phyloP scores from a whole-genome alignment of 805 yeast genomes.

The Metschnikowia reukaufii region DNA sequence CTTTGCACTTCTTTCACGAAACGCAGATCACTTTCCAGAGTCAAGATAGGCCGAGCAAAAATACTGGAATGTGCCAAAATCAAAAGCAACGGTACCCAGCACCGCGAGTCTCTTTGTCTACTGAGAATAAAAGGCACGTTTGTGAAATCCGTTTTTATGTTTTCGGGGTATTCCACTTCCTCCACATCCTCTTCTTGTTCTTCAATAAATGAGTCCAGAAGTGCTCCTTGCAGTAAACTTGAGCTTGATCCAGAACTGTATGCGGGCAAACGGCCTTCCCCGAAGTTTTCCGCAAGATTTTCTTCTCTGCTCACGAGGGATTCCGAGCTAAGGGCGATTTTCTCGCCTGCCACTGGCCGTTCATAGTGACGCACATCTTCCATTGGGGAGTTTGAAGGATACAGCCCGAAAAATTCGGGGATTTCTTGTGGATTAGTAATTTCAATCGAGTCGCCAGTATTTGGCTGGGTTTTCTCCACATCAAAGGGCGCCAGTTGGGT shows the following conservation, averaged over 20 bases:
- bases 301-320: slow-evolving; percentile 7
- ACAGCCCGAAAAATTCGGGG: slow-evolving; percentile 26
- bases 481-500: slow-evolving; percentile 12
- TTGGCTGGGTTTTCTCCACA: slow-evolving; percentile 4
- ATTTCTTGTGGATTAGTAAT: slow-evolving; percentile 32
- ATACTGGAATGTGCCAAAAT: slow-evolving; percentile 37
- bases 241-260: slow-evolving; percentile 1
- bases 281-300: slow-evolving; percentile 3
- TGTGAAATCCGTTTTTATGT: slow-evolving; percentile 12
- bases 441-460: slow-evolving; percentile 19
- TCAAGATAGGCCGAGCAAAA: slow-evolving; percentile 31
- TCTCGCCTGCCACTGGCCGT: slow-evolving; percentile 3
- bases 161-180: slow-evolving; percentile 12
- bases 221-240: slow-evolving; percentile 6
- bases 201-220: slow-evolving; percentile 3
- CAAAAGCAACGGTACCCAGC: slow-evolving; percentile 42
- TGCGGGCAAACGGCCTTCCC: neutral
- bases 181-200: neutral
- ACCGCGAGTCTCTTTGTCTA: slow-evolving; percentile 12
- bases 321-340: slow-evolving; percentile 7
- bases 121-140: slow-evolving; percentile 15
- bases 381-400: slow-evolving; percentile 4
- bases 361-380: slow-evolving; percentile 11
- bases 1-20: slow-evolving; percentile 25
- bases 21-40: slow-evolving; percentile 10